Evolutionary conservation across 2,329 filamentous ascomycete species (phyloP), one percentile per base, ranked within the genome.

Genomic region (Penicillium oxalicum): DNA sequence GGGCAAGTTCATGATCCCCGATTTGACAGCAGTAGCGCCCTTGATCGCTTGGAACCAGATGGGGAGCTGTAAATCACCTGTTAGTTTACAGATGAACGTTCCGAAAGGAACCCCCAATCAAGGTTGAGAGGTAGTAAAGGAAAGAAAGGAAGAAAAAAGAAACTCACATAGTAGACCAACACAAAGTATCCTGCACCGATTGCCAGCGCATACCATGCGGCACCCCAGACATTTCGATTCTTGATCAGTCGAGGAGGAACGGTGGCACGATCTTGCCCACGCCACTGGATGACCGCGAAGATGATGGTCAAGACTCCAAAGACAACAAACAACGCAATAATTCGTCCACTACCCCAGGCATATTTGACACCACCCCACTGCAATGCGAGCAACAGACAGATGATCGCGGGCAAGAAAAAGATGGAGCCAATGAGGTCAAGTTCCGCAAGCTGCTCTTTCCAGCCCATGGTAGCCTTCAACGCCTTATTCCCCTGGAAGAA

Each of bases 311-410:
- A 64, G 5, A 79, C 69, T n/a, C 72, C 71, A 49, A 77, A 77
- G 3, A 80, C 65, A 1, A 76, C 68, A 26, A 80, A 72, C 9
- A 79, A 64, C 0, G 70, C 70, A 42, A 78, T 74, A 45, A 78
- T 69, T 9, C 67, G 70, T 24, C 62, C 64, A 52, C 67, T 70
- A 26, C 57, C 61, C 76, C 76, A 79, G 1, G 67, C 36, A 35
- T 74, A 71, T 29, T 62, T 71, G 11, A 68, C 70, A 3, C 73
- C 70, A 13, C 74, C 73, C 65, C 68, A 74, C 45, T 77, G 70
- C 13, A 79, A 61, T 0, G 75, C 76, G 2, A 79, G 63, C 49
- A 79, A 66, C 5, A 77, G 56, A 58, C 74, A 72, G 42, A 77
- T 63, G 12, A 75, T 64, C 18, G 68, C 67, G 0, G 69, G 70